Evolutionary conservation across 1,139 yeast genomes (phyloP).

Genomic region (Pichia sp.): DNA sequence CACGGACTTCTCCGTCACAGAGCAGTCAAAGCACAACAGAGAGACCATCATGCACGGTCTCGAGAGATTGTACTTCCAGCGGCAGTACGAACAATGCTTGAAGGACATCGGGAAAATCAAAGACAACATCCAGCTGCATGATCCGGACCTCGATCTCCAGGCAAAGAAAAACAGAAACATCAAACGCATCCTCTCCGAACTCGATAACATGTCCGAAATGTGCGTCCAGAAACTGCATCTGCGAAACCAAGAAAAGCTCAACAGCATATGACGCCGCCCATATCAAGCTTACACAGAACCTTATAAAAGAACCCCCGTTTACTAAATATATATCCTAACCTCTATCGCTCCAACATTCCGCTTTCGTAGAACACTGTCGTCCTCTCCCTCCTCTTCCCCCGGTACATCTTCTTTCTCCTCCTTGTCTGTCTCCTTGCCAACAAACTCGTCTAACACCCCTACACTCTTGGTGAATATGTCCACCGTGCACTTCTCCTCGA

Average conservation of each 20-base stretch:
- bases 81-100: slow-evolving; percentile 44
- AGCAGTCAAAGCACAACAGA: slow-evolving; percentile 23
- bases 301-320: neutral
- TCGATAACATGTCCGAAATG: slow-evolving; percentile 39
- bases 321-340: slow-evolving; percentile 36
- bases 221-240: slow-evolving; percentile 32
- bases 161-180: slow-evolving; percentile 33
- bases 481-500: slow-evolving; percentile 42
- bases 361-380: slow-evolving; percentile 41
- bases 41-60: slow-evolving; percentile 33
- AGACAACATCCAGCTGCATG: slow-evolving; percentile 30
- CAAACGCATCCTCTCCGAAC: slow-evolving; percentile 45
- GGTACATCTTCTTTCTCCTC: slow-evolving; percentile 25
- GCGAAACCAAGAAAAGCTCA: slow-evolving; percentile 22
- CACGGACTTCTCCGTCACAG: slow-evolving; percentile 5
- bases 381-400: slow-evolving; percentile 26
- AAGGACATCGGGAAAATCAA: slow-evolving; percentile 35
- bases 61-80: slow-evolving; percentile 48
- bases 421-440: slow-evolving; percentile 11
- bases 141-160: slow-evolving; percentile 18
- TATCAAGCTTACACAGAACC: neutral
- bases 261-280: neutral
- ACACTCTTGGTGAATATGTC: slow-evolving; percentile 56
- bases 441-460: slow-evolving; percentile 60
- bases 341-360: slow-evolving; percentile 60